phyloP scores from a whole-genome alignment of 192 early-diverging fungal genomes.

The Mortierella claussenii region DNA sequence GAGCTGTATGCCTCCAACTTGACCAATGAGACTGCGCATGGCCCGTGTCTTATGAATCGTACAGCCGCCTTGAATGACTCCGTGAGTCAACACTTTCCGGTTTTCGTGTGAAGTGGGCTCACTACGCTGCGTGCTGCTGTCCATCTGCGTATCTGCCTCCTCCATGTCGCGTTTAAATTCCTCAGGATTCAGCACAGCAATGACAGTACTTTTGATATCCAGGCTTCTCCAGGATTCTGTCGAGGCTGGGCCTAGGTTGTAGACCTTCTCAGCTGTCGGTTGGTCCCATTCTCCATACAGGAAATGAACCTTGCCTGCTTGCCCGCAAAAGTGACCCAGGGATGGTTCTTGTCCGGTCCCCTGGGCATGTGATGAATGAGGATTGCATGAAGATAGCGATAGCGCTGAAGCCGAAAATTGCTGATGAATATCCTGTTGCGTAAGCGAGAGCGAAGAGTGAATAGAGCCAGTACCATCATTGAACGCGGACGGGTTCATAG shows the following conservation, averaged over 20 bases:
- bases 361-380: background rate
- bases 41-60: slow-evolving; percentile 51
- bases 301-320: slow-evolving; percentile 51
- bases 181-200: slow-evolving; percentile 39
- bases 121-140: background rate
- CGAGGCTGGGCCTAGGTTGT: slow-evolving; percentile 50
- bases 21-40: slow-evolving; percentile 48
- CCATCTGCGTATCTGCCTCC: background rate
- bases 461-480: slow-evolving; percentile 5
- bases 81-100: slow-evolving; percentile 12
- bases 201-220: slow-evolving; percentile 47
- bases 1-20: slow-evolving; percentile 44
- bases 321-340: slow-evolving; percentile 49
- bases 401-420: slow-evolving; percentile 7
- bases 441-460: background rate
- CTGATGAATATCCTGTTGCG: slow-evolving; percentile 2
- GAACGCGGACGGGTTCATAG: slow-evolving; percentile 2
- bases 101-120: background rate
- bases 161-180: slow-evolving; percentile 44
- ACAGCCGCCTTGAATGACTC: slow-evolving; percentile 44
- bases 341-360: slow-evolving; percentile 31
- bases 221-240: slow-evolving; percentile 44
- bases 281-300: slow-evolving; percentile 56
- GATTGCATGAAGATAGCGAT: background rate
- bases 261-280: slow-evolving; percentile 49